A percentile compares a stretch with the other conserved stretches of the same genome.
Conservation (phyloP, 179 eudicot genomes). For the Actinidia chinensis region DNA sequence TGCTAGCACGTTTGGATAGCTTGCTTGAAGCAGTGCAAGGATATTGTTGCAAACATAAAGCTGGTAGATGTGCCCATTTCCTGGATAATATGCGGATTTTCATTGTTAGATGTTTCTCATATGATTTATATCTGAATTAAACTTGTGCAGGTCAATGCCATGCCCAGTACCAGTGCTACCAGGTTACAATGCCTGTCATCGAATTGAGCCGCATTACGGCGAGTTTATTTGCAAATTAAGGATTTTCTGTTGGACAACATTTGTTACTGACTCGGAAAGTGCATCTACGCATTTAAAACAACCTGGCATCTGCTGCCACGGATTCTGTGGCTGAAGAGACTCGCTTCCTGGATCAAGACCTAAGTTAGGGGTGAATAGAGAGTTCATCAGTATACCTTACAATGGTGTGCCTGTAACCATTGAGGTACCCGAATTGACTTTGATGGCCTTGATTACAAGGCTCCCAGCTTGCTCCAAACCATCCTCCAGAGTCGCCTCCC, state of each 20-base stretch:
- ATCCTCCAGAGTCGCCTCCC: slow-evolving; percentile 93
- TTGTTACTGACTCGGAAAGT: slow-evolving; percentile 67
- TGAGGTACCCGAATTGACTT: slow-evolving; percentile 96
- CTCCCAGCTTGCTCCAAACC: slow-evolving; percentile 92
- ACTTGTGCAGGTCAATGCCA: slow-evolving; percentile 76
- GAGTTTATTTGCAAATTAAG: slow-evolving; percentile 50
- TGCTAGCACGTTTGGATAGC: slow-evolving; percentile 97
- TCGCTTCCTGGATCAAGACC: slow-evolving; percentile 98
- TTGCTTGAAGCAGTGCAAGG: slow-evolving; percentile 96
- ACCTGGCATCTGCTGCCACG: slow-evolving; percentile 92
- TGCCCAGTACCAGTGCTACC: slow-evolving; percentile 87
- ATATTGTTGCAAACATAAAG: slow-evolving; percentile 93
- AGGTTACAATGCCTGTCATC: slow-evolving; percentile 98
- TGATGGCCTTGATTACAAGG: slow-evolving; percentile 98
- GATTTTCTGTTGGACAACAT: slow-evolving; percentile 43
- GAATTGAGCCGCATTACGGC: slow-evolving; percentile 98
- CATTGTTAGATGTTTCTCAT: neutral
- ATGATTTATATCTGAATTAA: neutral
- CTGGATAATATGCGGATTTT: slow-evolving; percentile 18
- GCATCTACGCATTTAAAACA: slow-evolving; percentile 86
- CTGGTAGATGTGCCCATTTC: slow-evolving; percentile 61
- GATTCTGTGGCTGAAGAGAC: slow-evolving; percentile 98
- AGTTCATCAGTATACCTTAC: slow-evolving; percentile 88
- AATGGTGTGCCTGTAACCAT: slow-evolving; percentile 79
- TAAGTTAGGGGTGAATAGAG: slow-evolving; percentile 97